A percentile compares a stretch with the other conserved stretches of the same genome.
Evolutionary conservation across 495 filamentous ascomycete genomes (phyloP).

Genomic region (Aspergillus kassunensis): DNA sequence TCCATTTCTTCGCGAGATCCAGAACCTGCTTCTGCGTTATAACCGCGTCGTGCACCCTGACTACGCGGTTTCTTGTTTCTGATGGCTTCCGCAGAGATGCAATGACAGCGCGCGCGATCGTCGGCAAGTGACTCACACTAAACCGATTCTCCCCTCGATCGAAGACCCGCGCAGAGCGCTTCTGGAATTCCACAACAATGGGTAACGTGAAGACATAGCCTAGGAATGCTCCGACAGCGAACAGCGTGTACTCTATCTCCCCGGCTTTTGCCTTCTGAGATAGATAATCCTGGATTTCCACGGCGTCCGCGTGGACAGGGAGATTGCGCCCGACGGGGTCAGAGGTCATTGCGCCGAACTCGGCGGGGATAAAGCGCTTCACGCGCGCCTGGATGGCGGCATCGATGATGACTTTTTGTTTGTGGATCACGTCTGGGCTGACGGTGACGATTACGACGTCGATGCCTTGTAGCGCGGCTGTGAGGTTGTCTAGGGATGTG

Average conservation of each 20-base stretch:
- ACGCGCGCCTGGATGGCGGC: slow-evolving; percentile 49
- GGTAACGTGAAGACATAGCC: not conserved
- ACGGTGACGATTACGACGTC: slow-evolving; percentile 39
- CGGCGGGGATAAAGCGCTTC: slow-evolving; percentile 51
- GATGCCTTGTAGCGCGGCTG: slow-evolving; percentile 25
- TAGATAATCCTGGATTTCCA: slow-evolving; percentile 38
- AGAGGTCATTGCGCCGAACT: slow-evolving; percentile 36
- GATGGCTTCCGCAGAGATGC: not conserved
- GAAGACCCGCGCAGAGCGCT: not conserved
- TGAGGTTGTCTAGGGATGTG: slow-evolving; percentile 18
- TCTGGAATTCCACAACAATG: not conserved
- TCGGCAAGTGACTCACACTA: not conserved
- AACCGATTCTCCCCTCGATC: not conserved
- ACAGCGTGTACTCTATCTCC: slow-evolving; percentile 42
- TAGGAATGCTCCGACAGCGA: slow-evolving; percentile 33
- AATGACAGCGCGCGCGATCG: not conserved
- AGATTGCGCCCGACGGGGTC: slow-evolving; percentile 38
- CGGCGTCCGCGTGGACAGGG: not conserved
- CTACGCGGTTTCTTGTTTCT: slow-evolving; percentile 2
- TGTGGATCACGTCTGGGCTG: slow-evolving; percentile 16
- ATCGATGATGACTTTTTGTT: slow-evolving; percentile 45
- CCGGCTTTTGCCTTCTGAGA: slow-evolving; percentile 16
- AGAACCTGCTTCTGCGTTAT: not conserved
- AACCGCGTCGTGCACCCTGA: not conserved
- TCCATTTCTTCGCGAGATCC: not conserved